Percentiles rank a stretch among this genome's conserved stretches.
phyloP scores from a whole-genome alignment of 2,329 filamentous ascomycete genomes.

The Fusarium gaditjirri region DNA sequence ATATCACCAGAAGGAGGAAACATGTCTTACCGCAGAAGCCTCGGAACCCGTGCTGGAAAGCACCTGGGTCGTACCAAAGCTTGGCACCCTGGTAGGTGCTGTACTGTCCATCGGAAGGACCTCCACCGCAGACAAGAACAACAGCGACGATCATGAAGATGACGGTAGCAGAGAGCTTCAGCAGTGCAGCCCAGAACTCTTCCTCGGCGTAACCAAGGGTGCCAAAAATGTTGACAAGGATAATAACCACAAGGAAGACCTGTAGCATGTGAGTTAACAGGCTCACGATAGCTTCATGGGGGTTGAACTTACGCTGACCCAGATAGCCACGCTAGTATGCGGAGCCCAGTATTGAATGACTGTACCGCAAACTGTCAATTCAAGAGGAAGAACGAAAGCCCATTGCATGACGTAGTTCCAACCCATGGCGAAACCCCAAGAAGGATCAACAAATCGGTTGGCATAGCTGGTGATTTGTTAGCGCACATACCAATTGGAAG shows the following conservation, averaged over 20 bases:
- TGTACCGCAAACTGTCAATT: slow-evolving; percentile 61
- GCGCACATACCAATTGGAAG: background rate
- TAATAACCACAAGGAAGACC: slow-evolving; percentile 63
- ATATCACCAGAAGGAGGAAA: fast-evolving
- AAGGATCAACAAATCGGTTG: slow-evolving; percentile 66
- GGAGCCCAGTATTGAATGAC: slow-evolving; percentile 61
- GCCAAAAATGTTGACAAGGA: slow-evolving; percentile 66
- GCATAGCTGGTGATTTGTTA: slow-evolving; percentile 53
- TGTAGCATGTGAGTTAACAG: background rate
- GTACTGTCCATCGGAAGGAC: slow-evolving; percentile 60
- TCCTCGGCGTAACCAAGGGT: slow-evolving; percentile 67
- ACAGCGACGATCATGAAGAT: slow-evolving; percentile 73
- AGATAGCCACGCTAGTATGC: slow-evolving; percentile 59
- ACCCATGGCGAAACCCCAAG: slow-evolving; percentile 57
- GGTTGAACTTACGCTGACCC: slow-evolving; percentile 56
- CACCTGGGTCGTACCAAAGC: slow-evolving; percentile 61
- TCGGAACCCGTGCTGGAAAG: slow-evolving; percentile 78
- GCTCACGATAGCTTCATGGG: fast-evolving
- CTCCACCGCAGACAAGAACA: slow-evolving; percentile 68
- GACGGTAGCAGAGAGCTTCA: slow-evolving; percentile 68
- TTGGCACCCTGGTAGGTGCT: slow-evolving; percentile 60
- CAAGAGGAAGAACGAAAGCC: slow-evolving; percentile 59
- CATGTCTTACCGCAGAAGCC: slow-evolving; percentile 71
- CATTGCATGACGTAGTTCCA: slow-evolving; percentile 61
- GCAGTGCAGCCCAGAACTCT: slow-evolving; percentile 67